A percentile compares a stretch with the other conserved stretches of the same genome.
Evolutionary conservation across 1,284 basidiomycete genomes (phyloP).

Genomic region (Apiotrichum laibachii): DNA sequence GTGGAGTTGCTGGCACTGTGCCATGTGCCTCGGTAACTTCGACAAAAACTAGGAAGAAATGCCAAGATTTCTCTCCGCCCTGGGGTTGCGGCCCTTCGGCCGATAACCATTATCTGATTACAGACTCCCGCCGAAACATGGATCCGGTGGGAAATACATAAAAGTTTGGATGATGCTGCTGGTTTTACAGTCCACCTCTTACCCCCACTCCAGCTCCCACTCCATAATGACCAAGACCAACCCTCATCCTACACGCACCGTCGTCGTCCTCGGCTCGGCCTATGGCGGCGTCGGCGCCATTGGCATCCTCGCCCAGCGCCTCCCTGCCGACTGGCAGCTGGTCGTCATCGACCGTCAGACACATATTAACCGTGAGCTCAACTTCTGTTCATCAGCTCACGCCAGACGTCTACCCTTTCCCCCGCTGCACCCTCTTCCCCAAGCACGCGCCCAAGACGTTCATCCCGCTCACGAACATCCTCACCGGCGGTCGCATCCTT

Average conservation of each 20-base stretch:
- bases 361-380: conserved; percentile 49
- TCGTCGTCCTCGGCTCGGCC: conserved; percentile 61
- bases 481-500: conserved; percentile 5
- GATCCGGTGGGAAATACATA: too few species aligned
- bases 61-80: too few species aligned
- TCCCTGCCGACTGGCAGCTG: conserved; percentile 64
- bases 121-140: too few species aligned
- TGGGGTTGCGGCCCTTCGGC: too few species aligned
- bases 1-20: too few species aligned
- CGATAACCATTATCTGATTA: too few species aligned
- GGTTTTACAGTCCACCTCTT: neutral
- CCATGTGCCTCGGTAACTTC: too few species aligned
- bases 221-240: conserved; percentile 7
- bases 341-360: conserved; percentile 68
- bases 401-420: conserved; percentile 54
- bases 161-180: neutral
- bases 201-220: neutral
- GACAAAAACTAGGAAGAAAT: too few species aligned
- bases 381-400: too few species aligned
- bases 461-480: conserved; percentile 61
- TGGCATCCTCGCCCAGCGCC: conserved; percentile 58
- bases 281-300: conserved; percentile 61
- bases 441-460: conserved; percentile 57
- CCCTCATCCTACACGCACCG: conserved; percentile 42
- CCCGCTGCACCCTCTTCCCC: conserved; percentile 53